These are phyloP conservation scores for Corchorus olitorius DNA, from an alignment of 345 rosid genomes.

Conservation along the genomic window DNA sequence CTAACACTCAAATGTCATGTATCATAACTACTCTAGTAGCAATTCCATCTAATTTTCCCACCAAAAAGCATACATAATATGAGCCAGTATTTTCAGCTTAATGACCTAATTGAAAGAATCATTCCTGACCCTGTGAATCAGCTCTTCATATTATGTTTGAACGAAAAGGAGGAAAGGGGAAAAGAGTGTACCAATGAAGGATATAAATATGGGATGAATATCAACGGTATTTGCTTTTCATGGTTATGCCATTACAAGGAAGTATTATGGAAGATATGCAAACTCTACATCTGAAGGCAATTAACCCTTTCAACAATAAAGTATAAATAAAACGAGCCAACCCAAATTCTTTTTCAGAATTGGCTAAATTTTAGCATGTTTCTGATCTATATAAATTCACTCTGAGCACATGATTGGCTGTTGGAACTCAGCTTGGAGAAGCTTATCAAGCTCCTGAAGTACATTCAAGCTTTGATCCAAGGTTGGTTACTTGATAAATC, in stretches of 20 bases:
- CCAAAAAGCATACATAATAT: too few relatives aligned
- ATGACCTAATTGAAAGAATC: too few relatives aligned
- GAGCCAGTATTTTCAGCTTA: too few relatives aligned
- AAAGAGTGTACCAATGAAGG: background rate
- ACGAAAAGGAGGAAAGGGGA: background rate
- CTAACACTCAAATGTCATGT: too few relatives aligned
- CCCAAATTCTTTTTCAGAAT: background rate
- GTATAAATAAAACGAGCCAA: background rate
- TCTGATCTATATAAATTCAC: background rate
- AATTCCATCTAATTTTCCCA: too few relatives aligned
- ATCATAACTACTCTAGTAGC: too few relatives aligned
- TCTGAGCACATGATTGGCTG: background rate
- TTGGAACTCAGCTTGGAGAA: background rate
- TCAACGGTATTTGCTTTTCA: background rate
- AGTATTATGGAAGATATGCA: background rate
- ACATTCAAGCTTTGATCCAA: background rate
- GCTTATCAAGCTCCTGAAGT: background rate
- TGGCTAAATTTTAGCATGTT: slow-evolving; percentile 5
- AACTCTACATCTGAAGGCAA: background rate
- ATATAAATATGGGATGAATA: background rate
- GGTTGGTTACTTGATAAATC: background rate
- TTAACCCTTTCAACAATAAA: background rate
- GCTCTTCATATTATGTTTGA: background rate
- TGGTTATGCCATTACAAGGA: background rate
- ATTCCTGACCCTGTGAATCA: background rate